phyloP scores from a whole-genome alignment of 306 rosid genomes.

The Acacia acuminata region DNA sequence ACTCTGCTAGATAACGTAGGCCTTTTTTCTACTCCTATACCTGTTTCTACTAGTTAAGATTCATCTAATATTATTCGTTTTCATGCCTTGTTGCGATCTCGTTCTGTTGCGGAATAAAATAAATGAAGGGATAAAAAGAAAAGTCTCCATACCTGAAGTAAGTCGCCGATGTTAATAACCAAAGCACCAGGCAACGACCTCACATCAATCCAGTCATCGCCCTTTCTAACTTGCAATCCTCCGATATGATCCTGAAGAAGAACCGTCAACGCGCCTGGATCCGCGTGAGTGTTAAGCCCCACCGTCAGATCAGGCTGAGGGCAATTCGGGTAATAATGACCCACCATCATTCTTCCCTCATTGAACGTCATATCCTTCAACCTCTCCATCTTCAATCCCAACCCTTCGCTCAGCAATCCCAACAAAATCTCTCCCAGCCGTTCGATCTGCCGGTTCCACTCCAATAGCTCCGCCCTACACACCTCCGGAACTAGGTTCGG shows the following conservation, averaged over 20 bases:
- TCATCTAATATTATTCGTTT: too few species aligned
- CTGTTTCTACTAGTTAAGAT: too few species aligned
- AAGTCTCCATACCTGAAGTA: constrained; percentile 60
- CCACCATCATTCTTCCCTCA: constrained; percentile 42
- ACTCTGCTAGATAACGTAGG: too few species aligned
- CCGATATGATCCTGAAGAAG: constrained; percentile 78
- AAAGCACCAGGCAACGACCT: constrained; percentile 69
- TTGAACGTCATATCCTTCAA: constrained; percentile 30
- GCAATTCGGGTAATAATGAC: constrained; percentile 55
- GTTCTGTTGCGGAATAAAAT: too few species aligned
- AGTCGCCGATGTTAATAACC: constrained; percentile 79
- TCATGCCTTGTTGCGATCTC: too few species aligned
- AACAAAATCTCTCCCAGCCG: constrained; percentile 45
- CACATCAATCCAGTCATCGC: constrained; percentile 68
- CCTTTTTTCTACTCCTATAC: too few species aligned
- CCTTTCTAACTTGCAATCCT: constrained; percentile 70
- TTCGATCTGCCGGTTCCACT: constrained; percentile 53
- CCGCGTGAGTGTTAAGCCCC: constrained; percentile 74
- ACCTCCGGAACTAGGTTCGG: constrained; percentile 49
- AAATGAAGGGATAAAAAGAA: background rate
- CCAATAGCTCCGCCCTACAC: constrained; percentile 47
- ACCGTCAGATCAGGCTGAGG: constrained; percentile 63
- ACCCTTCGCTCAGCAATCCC: constrained; percentile 49
- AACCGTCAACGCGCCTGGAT: constrained; percentile 69
- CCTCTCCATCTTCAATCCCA: constrained; percentile 42